A percentile compares a stretch with the other conserved stretches of the same genome.
These are phyloP conservation scores for Teratosphaeria nubilosa DNA, from an alignment of 2,329 filamentous ascomycete species.

Conservation along the genomic window DNA sequence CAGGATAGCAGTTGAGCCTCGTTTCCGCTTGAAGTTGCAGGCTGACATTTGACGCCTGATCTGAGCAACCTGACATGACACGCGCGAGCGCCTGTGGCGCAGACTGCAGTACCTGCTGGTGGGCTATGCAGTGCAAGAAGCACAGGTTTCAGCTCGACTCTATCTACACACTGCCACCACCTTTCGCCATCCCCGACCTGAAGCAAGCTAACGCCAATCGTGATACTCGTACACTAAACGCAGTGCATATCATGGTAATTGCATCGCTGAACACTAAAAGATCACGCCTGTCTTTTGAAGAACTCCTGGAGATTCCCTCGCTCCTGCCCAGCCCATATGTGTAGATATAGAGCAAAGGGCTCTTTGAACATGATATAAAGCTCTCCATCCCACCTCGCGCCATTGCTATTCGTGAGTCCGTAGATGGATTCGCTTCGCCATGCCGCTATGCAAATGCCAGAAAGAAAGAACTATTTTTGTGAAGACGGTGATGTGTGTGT, in stretches of 20 bases:
- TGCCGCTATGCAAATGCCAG: neutral
- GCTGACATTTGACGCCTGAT: neutral
- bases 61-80: neutral
- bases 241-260: neutral
- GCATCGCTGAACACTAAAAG: neutral
- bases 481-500: neutral
- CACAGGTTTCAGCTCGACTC: neutral
- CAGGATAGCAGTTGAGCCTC: neutral
- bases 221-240: neutral
- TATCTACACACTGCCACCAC: neutral
- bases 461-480: neutral
- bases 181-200: neutral
- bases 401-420: neutral
- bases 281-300: neutral
- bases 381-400: neutral
- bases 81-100: neutral
- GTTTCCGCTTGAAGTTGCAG: neutral
- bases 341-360: neutral
- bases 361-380: neutral
- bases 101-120: too few relatives aligned
- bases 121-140: neutral
- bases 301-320: neutral
- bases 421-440: neutral
- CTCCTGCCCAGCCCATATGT: neutral
- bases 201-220: neutral